phyloP scores from a whole-genome alignment of 768 basidiomycete genomes.

The Suillus variegatus region DNA sequence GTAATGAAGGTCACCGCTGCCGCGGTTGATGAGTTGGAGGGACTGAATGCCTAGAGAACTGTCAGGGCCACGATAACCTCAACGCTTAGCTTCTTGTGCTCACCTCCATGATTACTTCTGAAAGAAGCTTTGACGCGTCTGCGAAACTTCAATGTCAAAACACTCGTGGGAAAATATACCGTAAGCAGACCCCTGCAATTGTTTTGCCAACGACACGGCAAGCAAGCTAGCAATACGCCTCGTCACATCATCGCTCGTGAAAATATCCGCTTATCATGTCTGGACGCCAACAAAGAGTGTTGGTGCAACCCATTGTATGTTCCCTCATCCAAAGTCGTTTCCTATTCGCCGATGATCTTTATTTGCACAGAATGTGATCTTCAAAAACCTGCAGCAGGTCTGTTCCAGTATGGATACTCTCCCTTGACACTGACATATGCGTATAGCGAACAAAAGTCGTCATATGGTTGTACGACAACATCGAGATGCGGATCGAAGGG shows the following conservation, averaged over 20 bases:
- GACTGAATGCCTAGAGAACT: conserved; percentile 58
- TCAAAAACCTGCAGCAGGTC: conserved; percentile 94
- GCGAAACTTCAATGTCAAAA: conserved; percentile 1
- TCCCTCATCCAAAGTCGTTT: background rate
- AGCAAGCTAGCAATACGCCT: background rate
- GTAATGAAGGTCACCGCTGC: conserved; percentile 99
- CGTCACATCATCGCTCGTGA: conserved; percentile 9
- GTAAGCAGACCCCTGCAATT: conserved; percentile 19
- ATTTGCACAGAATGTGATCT: conserved; percentile 82
- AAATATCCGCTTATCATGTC: conserved; percentile 63
- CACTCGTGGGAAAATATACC: conserved; percentile 24
- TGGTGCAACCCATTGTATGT: conserved; percentile 99
- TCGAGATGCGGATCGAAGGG: conserved; percentile 95
- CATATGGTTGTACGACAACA: conserved; percentile 97
- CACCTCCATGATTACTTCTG: conserved; percentile 32
- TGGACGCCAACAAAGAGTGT: conserved; percentile 91
- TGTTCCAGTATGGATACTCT: conserved; percentile 5
- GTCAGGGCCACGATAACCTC: background rate
- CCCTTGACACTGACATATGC: conserved; percentile 16
- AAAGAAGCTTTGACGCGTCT: conserved; percentile 22
- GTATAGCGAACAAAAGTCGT: conserved; percentile 77
- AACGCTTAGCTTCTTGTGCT: conserved; percentile 6
- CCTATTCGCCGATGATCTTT: conserved; percentile 14
- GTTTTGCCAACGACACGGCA: background rate
- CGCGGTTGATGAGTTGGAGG: conserved; percentile 90